phyloP scores from a whole-genome alignment of 495 filamentous ascomycete species.

The Extremus antarcticus region DNA sequence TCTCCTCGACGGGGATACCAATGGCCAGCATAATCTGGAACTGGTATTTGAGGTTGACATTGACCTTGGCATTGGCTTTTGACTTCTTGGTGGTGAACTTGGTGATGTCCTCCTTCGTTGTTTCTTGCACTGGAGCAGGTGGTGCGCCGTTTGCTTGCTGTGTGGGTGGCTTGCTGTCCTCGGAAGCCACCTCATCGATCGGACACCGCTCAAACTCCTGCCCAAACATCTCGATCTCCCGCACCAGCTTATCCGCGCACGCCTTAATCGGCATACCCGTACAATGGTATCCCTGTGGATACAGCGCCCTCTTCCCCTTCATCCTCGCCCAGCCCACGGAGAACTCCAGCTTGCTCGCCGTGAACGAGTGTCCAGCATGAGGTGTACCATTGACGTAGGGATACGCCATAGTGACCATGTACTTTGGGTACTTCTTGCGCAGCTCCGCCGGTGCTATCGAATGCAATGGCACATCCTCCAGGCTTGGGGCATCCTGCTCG shows the following conservation, averaged over 20 bases:
- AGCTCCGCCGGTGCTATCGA: slow-evolving; percentile 60
- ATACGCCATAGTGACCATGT: slow-evolving; percentile 87
- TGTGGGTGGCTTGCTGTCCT: slow-evolving; percentile 51
- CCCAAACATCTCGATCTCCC: slow-evolving; percentile 85
- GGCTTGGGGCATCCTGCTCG: slow-evolving; percentile 71
- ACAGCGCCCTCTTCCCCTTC: slow-evolving; percentile 77
- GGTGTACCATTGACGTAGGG: slow-evolving; percentile 89
- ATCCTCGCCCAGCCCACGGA: slow-evolving; percentile 71
- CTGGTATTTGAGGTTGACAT: slow-evolving; percentile 77
- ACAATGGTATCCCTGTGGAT: slow-evolving; percentile 89
- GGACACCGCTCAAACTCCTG: slow-evolving; percentile 66
- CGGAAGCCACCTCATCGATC: slow-evolving; percentile 19
- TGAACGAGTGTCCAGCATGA: slow-evolving; percentile 87
- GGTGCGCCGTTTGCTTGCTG: slow-evolving; percentile 39
- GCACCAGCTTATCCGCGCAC: slow-evolving; percentile 83
- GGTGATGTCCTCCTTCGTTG: slow-evolving; percentile 62
- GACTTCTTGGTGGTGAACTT: slow-evolving; percentile 93
- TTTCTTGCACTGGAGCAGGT: slow-evolving; percentile 47
- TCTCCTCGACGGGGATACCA: slow-evolving; percentile 73
- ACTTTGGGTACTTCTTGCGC: slow-evolving; percentile 75
- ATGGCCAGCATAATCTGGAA: slow-evolving; percentile 83
- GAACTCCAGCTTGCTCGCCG: slow-evolving; percentile 84
- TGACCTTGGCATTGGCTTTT: slow-evolving; percentile 79
- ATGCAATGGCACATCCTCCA: slow-evolving; percentile 59
- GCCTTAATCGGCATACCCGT: slow-evolving; percentile 98